Evolutionary conservation across 148 eudicot species (phyloP).

Genomic region (Beta vulgaris): DNA sequence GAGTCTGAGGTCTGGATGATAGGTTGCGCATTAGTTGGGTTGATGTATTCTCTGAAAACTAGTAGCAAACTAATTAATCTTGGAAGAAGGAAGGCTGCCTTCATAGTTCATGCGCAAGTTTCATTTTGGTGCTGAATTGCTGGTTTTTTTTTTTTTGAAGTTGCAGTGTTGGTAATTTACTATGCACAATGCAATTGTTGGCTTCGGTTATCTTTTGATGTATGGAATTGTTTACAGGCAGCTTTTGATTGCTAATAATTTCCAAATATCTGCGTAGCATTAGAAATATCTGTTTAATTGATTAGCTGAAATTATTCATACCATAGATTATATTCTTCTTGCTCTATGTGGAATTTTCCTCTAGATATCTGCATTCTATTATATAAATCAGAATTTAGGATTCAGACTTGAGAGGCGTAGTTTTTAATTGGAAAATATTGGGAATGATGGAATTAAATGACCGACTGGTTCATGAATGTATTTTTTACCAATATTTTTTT

Average conservation of each 20-base stretch:
- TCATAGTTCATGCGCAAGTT: background rate
- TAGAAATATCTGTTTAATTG: background rate
- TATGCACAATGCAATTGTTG: background rate
- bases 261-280: background rate
- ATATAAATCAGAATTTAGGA: background rate
- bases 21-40: background rate
- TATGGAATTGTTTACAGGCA: background rate
- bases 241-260: background rate
- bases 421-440: too few species aligned
- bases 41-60: background rate
- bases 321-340: background rate
- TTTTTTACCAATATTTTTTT: too few species aligned
- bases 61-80: background rate
- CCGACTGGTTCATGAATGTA: too few species aligned
- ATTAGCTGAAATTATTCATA: background rate
- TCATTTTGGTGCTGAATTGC: background rate
- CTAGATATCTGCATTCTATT: background rate
- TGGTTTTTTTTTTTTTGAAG: too few species aligned
- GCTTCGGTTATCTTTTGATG: background rate
- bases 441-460: background rate
- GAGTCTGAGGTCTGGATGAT: background rate
- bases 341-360: background rate
- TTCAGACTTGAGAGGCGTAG: too few species aligned
- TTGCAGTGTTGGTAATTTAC: background rate
- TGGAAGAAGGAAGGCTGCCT: background rate